Evolutionary conservation across 164 flowering plant species (phyloP).

Genomic region (Malania oleifera): DNA sequence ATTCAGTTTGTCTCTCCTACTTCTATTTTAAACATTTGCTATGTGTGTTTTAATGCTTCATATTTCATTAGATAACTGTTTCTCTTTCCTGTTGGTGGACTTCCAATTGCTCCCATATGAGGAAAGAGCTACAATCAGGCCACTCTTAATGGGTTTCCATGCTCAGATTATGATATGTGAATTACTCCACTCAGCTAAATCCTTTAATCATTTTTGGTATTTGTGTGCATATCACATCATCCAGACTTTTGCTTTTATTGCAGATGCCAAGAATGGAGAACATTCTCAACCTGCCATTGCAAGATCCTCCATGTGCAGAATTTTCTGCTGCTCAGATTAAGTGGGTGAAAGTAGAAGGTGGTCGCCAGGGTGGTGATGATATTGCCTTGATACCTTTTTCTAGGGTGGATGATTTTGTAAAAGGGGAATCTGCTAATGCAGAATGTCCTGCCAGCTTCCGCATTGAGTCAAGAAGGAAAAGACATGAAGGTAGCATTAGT

Average conservation of each 20-base stretch:
- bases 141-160: too few relatives aligned
- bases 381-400: slow-evolving; percentile 51
- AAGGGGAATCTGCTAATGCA: slow-evolving; percentile 49
- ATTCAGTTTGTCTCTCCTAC: too few relatives aligned
- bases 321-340: slow-evolving; percentile 47
- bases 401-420: slow-evolving; percentile 52
- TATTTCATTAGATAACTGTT: too few relatives aligned
- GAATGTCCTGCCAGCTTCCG: slow-evolving; percentile 58
- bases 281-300: slow-evolving; percentile 55
- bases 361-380: slow-evolving; percentile 58
- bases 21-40: too few relatives aligned
- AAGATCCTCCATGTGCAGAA: slow-evolving; percentile 53
- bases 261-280: slow-evolving; percentile 61
- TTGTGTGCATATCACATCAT: background rate
- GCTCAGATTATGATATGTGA: too few relatives aligned
- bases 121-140: too few relatives aligned
- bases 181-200: too few relatives aligned
- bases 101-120: too few relatives aligned
- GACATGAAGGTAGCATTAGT: slow-evolving; percentile 49
- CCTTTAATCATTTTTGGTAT: background rate
- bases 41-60: too few relatives aligned
- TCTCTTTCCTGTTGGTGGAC: too few relatives aligned
- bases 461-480: slow-evolving; percentile 49
- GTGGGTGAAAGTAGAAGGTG: slow-evolving; percentile 55
- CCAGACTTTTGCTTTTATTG: background rate